These are phyloP conservation scores for Boletus semigastroideus DNA, from an alignment of 1,284 basidiomycete genomes.

Conservation along the genomic window DNA sequence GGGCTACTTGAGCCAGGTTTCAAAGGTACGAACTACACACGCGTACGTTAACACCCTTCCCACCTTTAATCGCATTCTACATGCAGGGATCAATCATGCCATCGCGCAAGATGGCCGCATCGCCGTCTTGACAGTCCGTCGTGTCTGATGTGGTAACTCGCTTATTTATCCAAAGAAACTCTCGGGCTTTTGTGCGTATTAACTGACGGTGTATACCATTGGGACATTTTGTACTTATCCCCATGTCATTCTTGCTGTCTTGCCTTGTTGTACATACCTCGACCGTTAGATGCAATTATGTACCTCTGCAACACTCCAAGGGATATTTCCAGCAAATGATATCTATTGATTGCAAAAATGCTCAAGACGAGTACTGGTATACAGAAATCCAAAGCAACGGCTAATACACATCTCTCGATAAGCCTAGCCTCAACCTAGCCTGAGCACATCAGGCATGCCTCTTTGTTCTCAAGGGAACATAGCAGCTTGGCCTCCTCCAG, in stretches of 20 bases:
- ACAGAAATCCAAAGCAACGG: constrained; percentile 9
- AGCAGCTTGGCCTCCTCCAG: constrained; percentile 77
- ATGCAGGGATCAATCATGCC: constrained; percentile 72
- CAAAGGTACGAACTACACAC: constrained; percentile 43
- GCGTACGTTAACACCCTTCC: neutral
- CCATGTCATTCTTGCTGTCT: constrained; percentile 4
- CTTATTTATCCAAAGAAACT: neutral
- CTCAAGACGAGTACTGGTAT: neutral
- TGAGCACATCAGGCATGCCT: constrained; percentile 85
- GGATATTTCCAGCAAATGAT: too few species aligned
- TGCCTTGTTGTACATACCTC: constrained; percentile 16
- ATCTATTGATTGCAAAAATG: too few species aligned
- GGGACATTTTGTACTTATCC: constrained; percentile 2
- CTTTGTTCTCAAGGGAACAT: constrained; percentile 89
- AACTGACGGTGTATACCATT: constrained; percentile 18
- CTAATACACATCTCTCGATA: neutral
- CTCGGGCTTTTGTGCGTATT: neutral
- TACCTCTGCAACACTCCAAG: neutral
- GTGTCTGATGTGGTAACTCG: constrained; percentile 32
- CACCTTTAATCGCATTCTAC: constrained; percentile 1
- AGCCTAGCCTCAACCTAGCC: constrained; percentile 61
- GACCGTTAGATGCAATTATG: constrained; percentile 4
- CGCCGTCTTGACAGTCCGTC: constrained; percentile 68
- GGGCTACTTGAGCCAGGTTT: constrained; percentile 66
- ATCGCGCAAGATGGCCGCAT: constrained; percentile 77